Conservation (phyloP, 768 basidiomycete species). For the Coprinellus micaceus region DNA sequence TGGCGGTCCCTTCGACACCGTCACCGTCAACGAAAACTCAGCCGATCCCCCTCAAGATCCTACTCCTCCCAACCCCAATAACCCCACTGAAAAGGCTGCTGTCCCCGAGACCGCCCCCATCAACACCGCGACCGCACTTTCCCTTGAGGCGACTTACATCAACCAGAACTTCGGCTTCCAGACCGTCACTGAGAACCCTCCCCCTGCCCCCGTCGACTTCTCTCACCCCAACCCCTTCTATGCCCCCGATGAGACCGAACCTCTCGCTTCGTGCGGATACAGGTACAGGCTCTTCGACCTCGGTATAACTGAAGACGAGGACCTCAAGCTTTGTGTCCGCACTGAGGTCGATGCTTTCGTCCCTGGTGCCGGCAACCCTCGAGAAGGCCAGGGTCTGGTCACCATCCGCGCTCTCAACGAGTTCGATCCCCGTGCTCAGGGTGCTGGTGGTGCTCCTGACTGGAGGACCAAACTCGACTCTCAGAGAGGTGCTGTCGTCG, state of each 20-base stretch:
- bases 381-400: slow-evolving; percentile 71
- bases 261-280: slow-evolving; percentile 93
- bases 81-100: slow-evolving; percentile 61
- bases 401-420: slow-evolving; percentile 96
- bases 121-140: slow-evolving; percentile 90
- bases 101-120: slow-evolving; percentile 75
- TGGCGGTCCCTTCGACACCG: slow-evolving; percentile 93
- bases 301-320: slow-evolving; percentile 85
- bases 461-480: slow-evolving; percentile 97
- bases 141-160: slow-evolving; percentile 97
- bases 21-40: slow-evolving; percentile 98
- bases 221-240: slow-evolving; percentile 95
- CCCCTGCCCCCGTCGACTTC: slow-evolving; percentile 66
- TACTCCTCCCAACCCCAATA: slow-evolving; percentile 71
- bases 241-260: slow-evolving; percentile 87
- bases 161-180: slow-evolving; percentile 99
- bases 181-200: slow-evolving; percentile 71
- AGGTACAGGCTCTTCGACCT: slow-evolving; percentile 95
- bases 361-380: slow-evolving; percentile 56
- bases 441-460: slow-evolving; percentile 94
- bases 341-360: slow-evolving; percentile 94
- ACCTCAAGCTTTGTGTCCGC: slow-evolving; percentile 84
- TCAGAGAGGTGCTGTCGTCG: slow-evolving; percentile 95
- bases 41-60: slow-evolving; percentile 89
- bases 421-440: slow-evolving; percentile 87